Base-by-base conservation (phyloP, 139 green algal genomes). In the Auxenochlorella pyrenoidosa region DNA sequence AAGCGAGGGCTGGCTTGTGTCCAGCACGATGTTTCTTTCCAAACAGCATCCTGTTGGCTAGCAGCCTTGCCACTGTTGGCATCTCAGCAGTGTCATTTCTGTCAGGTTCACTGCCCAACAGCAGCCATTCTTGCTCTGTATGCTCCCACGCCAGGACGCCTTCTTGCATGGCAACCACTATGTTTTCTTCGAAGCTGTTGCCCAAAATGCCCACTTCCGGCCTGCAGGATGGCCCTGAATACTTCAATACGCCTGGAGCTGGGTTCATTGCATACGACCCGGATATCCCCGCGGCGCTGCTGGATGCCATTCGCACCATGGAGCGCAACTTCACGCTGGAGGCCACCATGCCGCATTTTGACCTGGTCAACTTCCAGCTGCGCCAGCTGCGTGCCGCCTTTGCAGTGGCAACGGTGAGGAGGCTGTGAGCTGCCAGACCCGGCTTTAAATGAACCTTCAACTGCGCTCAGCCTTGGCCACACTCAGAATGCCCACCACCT, bases 301-400 rank as follows among this genome's bases (percentile, higher is more conserved):
- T 91, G 36, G 59, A 89, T 12, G 88, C 54, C 16, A 24, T 63
- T 8, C 54, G 54, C 54, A 63, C 54, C 18, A 63, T 63, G 30
- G 63, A 38, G 68, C n/a, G 68, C 68, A 75, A 75, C 68, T 75
- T 75, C n/a, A 75, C 68, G 34, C n/a, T 43, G n/a, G 68, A 88
- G 12, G 68, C 88, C 16, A 91, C 88, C 5, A 26, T 63, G 28
- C 88, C 88, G 12, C 88, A 91, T 72, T 91, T 91, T 36, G 59
- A 77, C 13, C 77, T 91, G 66, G 84, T 91, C 47, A 89, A 97
- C 83, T 76, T 93, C 47, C 92, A 97, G 91, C 79, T 96, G 26
- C 22, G 54, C 34, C 89, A 95, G 90, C 26, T 96, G 58, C 82
- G 94, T 19, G 86, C 84, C 3, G 94, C 90, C 2, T 86, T 97